Conservation (phyloP, 2,329 filamentous ascomycete genomes). For the Arthrobotrys megalospora region DNA sequence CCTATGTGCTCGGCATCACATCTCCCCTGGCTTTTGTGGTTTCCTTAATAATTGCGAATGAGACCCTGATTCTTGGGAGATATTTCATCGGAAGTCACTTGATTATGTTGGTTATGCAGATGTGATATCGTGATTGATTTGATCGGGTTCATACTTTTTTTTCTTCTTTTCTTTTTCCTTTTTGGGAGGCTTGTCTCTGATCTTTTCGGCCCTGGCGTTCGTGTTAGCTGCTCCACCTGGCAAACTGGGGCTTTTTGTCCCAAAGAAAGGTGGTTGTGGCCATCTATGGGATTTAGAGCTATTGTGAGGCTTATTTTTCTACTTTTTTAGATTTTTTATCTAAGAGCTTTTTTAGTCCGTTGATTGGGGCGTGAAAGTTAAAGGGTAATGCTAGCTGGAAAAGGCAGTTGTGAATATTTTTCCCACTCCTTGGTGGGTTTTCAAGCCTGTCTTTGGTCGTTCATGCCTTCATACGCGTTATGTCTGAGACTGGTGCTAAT, state of each 20-base stretch:
- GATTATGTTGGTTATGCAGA: slow-evolving; percentile 15
- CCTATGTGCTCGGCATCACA: slow-evolving; percentile 7
- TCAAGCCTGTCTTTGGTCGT: slow-evolving; percentile 27
- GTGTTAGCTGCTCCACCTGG: too few species aligned
- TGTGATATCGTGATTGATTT: slow-evolving; percentile 1
- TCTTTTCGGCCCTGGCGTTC: neutral
- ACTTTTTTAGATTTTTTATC: too few species aligned
- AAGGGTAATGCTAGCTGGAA: slow-evolving; percentile 1
- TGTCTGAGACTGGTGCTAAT: slow-evolving; percentile 19
- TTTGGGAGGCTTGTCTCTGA: neutral
- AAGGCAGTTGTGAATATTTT: slow-evolving; percentile 14
- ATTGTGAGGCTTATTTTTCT: neutral
- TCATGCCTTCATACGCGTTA: slow-evolving; percentile 19
- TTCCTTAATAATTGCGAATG: slow-evolving; percentile 4
- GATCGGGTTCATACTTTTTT: too few species aligned
- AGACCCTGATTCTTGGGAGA: neutral
- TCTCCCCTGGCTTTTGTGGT: neutral
- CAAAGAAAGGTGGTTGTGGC: neutral
- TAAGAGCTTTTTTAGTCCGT: too few species aligned
- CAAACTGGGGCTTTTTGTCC: neutral
- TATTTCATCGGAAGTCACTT: slow-evolving; percentile 7
- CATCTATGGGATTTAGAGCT: neutral
- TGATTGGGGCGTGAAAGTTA: too few species aligned
- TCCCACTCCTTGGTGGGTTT: neutral
- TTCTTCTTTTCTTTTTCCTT: neutral